phyloP scores from a whole-genome alignment of 495 filamentous ascomycete genomes.

The Filosporella fistucella region DNA sequence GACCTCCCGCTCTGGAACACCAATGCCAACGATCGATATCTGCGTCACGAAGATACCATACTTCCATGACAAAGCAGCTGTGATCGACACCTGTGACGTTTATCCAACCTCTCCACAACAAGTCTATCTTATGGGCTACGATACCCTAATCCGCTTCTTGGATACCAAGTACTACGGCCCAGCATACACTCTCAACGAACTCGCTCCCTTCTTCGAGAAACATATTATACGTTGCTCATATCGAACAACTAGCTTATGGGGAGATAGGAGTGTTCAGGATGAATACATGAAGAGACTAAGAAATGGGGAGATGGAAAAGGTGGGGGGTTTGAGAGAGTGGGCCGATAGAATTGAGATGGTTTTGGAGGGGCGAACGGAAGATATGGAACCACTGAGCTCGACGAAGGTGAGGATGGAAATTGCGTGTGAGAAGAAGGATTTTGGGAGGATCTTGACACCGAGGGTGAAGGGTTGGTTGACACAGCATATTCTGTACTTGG shows the following conservation, averaged over 20 bases:
- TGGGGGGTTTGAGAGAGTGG: constrained; percentile 66
- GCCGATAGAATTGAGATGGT: constrained; percentile 63
- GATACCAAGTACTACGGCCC: constrained; percentile 78
- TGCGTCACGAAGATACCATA: no score
- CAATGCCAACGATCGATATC: no score
- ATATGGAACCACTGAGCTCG: constrained; percentile 63
- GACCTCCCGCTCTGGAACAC: no score
- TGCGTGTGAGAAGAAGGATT: constrained; percentile 43
- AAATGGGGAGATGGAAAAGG: constrained; percentile 43
- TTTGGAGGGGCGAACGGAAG: constrained; percentile 48
- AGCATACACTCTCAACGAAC: constrained; percentile 42
- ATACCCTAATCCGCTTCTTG: constrained; percentile 83
- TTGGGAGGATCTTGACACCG: constrained; percentile 60
- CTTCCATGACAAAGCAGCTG: no score
- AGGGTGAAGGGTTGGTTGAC: constrained; percentile 57
- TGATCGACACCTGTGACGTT: constrained; percentile 59
- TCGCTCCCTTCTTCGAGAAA: constrained; percentile 64
- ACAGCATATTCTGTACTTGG: constrained; percentile 43
- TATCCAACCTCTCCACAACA: constrained; percentile 51
- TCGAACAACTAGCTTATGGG: constrained; percentile 66
- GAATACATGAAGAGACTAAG: constrained; percentile 50
- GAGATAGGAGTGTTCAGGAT: constrained; percentile 53
- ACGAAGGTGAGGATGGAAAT: constrained; percentile 71
- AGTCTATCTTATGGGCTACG: constrained; percentile 82
- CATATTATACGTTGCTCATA: constrained; percentile 70